Conservation (phyloP, 352 stramenopile genomes). For the Globisporangium heterothallicum region DNA sequence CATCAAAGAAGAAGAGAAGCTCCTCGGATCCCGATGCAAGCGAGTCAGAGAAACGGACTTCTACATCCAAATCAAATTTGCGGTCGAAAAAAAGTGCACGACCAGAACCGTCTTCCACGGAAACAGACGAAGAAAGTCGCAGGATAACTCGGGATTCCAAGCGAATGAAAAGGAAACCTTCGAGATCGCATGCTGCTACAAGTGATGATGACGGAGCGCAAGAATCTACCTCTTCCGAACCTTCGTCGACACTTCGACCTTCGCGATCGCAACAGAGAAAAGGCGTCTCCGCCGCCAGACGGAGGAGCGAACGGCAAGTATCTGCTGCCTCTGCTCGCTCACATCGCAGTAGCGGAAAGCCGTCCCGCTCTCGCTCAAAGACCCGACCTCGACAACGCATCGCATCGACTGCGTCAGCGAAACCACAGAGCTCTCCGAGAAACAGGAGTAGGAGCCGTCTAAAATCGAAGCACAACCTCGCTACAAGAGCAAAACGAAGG, state of each 20-base stretch:
- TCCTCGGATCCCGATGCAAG: background rate
- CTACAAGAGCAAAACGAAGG: background rate
- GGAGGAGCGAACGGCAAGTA: conserved; percentile 2
- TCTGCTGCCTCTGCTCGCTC: conserved; percentile 2
- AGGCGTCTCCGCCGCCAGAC: background rate
- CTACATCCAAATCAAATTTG: background rate
- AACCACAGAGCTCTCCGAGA: background rate
- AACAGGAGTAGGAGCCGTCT: background rate
- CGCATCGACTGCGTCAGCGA: background rate
- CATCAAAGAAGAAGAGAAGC: background rate
- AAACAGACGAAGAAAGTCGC: conserved; percentile 6
- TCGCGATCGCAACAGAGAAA: background rate
- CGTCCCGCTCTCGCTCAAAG: conserved; percentile 5
- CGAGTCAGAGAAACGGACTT: background rate
- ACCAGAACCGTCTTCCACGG: conserved; percentile 5
- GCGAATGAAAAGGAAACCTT: background rate
- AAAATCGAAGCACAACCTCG: background rate
- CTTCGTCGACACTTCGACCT: background rate
- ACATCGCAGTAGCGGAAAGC: background rate
- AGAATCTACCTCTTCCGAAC: background rate
- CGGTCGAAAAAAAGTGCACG: conserved; percentile 1
- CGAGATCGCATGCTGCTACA: background rate
- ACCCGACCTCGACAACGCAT: conserved; percentile 1
- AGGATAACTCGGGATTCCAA: conserved; percentile 1
- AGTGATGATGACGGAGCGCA: conserved; percentile 6